A percentile compares a stretch with the other conserved stretches of the same genome.
Conservation (phyloP, 768 basidiomycete genomes). For the Pleurotus djamor region DNA sequence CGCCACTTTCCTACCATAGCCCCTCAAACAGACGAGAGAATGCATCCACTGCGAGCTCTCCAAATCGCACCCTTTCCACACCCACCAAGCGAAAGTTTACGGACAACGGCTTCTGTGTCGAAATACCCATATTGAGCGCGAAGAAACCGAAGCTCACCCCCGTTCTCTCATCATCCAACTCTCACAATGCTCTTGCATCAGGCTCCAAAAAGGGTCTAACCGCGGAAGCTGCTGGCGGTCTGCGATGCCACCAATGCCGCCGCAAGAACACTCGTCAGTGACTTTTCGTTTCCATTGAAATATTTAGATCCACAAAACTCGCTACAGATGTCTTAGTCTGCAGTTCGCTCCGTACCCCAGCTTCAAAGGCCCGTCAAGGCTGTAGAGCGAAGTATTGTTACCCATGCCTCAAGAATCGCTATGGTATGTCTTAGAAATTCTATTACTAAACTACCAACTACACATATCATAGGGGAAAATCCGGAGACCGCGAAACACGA, state of each 20-base stretch:
- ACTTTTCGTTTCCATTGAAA: conserved; percentile 4
- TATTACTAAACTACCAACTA: conserved; percentile 18
- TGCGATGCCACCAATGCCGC: conserved; percentile 74
- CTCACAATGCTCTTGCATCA: conserved; percentile 7
- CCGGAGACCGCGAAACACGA: conserved; percentile 12
- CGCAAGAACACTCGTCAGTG: conserved; percentile 56
- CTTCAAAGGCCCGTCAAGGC: conserved; percentile 22
- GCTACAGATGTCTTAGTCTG: conserved; percentile 32
- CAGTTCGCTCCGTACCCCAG: conserved; percentile 19
- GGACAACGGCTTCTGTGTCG: conserved; percentile 10
- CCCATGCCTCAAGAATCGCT: conserved; percentile 65
- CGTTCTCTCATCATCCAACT: conserved; percentile 9
- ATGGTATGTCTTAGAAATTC: conserved; percentile 47
- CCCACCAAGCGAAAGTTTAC: conserved; percentile 47
- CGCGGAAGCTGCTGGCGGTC: conserved; percentile 34
- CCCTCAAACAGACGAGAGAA: conserved; percentile 11
- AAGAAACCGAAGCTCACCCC: conserved; percentile 29
- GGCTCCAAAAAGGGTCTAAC: too few species aligned
- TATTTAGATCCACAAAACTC: conserved; percentile 1
- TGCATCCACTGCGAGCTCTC: not conserved
- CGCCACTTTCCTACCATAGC: conserved; percentile 38
- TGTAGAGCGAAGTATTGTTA: conserved; percentile 65
- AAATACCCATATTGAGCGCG: conserved; percentile 16
- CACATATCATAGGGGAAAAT: conserved; percentile 14
- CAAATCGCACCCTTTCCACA: too few species aligned